Base-by-base conservation (phyloP, 768 basidiomycete genomes). In the Amanita inopinata region DNA sequence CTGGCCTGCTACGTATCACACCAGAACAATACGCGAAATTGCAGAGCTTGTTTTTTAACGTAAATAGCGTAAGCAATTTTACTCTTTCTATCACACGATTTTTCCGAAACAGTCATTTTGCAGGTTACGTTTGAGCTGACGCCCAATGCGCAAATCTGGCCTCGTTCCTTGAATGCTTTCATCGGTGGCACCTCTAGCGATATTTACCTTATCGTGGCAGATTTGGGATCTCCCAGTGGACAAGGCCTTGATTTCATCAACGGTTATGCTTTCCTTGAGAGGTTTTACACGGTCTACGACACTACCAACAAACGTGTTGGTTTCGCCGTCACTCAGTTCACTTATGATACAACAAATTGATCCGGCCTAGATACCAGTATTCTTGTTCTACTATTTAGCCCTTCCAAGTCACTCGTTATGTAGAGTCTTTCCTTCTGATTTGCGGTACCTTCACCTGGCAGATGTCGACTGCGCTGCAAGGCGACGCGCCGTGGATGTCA, bases 221-320 rank as follows among this genome's bases (percentile, higher is more conserved):
- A 63, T 53, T 47, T 70, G 27, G 75, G 74, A 22, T 49, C 59
- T 1, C 48, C 50, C 12, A 52, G 61, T 7, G 73, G 70, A 35
- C 14, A 63, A 46, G 76, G 73, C 10, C 56, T 78, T 12, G 72
- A 75, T 59, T 76, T 78, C 48, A 64, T 79, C 55, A 67, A 75
- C 56, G 73, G 76, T 12, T 64, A 62, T 52, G 51, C 58, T 3
- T 78, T 74, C 66, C 61, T 78, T 19, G 67, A 74, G 53, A 67
- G 73, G 14, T 75, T 69, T 61, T 74, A 74, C 56, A 57, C 64
- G 28, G 69, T 70, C 30, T 73, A 56, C 45, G 73, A 75, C 51
- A 68, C 67, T 22, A 51, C 55, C 14, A 65, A 69, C 59, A 50
- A 49, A 24, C 64, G 53, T 3, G 56, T 71, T 24, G 67, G 70